Conservation (phyloP, 495 filamentous ascomycete genomes). For the Aspergillus diversus region DNA sequence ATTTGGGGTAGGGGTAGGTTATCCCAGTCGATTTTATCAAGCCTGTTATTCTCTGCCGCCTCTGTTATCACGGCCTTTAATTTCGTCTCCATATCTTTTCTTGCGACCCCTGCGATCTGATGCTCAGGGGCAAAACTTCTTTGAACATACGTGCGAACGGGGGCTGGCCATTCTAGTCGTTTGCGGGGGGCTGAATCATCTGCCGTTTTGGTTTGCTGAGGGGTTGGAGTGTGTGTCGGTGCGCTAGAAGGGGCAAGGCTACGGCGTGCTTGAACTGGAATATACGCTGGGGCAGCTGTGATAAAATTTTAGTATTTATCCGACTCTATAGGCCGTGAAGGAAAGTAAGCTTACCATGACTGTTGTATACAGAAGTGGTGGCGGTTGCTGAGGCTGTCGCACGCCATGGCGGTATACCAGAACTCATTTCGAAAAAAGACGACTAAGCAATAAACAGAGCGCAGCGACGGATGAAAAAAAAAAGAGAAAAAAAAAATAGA, state of each 20-base stretch:
- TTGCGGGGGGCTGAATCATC: conserved; percentile 30
- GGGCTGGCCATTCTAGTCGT: conserved; percentile 70
- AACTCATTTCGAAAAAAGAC: conserved; percentile 38
- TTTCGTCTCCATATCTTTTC: conserved; percentile 76
- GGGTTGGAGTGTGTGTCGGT: conserved; percentile 30
- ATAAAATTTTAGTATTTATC: neutral
- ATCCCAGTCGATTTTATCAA: conserved; percentile 80
- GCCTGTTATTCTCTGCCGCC: conserved; percentile 68
- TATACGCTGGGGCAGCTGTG: conserved; percentile 51
- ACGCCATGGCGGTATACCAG: conserved; percentile 49
- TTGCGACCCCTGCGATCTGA: conserved; percentile 63
- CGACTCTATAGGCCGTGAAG: neutral
- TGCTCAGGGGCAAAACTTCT: conserved; percentile 78
- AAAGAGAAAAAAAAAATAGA: conserved; percentile 3
- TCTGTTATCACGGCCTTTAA: conserved; percentile 83
- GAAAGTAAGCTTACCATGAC: conserved; percentile 38
- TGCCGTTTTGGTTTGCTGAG: conserved; percentile 27
- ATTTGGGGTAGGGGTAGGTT: conserved; percentile 83
- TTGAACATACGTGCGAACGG: conserved; percentile 81
- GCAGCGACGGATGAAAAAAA: conserved; percentile 13
- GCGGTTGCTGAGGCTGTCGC: conserved; percentile 39
- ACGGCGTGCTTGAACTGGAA: conserved; percentile 55
- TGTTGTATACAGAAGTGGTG: conserved; percentile 29
- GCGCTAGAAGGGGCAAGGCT: conserved; percentile 39
- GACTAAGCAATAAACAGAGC: conserved; percentile 17